These are phyloP conservation scores for Bipolaris oryzae DNA, from an alignment of 2,329 filamentous ascomycete species.

Conservation along the genomic window DNA sequence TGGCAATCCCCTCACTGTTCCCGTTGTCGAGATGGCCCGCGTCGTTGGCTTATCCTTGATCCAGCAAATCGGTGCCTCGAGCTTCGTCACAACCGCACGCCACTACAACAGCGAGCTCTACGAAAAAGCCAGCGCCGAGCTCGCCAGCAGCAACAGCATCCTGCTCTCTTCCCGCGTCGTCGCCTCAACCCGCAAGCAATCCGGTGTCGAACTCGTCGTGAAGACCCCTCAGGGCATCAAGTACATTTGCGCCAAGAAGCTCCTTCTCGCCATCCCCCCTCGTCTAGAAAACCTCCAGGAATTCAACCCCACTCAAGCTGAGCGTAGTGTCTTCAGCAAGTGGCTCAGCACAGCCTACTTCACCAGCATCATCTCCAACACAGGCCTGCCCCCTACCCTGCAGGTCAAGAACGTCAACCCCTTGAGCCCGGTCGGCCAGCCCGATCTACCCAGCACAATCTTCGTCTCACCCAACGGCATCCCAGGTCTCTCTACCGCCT, in stretches of 20 bases:
- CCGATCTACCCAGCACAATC: not conserved
- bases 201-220: slow-evolving; percentile 9
- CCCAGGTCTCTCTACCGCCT: not conserved
- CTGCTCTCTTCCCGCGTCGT: slow-evolving; percentile 16
- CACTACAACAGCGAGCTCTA: slow-evolving; percentile 12
- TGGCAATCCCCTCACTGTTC: slow-evolving; percentile 50
- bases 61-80: not conserved
- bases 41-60: slow-evolving; percentile 7
- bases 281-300: slow-evolving; percentile 41
- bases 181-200: not conserved
- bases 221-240: slow-evolving; percentile 25
- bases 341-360: slow-evolving; percentile 51
- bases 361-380: slow-evolving; percentile 47
- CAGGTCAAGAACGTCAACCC: not conserved
- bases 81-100: slow-evolving; percentile 9
- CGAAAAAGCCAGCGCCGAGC: slow-evolving; percentile 13
- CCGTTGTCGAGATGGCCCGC: slow-evolving; percentile 45
- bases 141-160: slow-evolving; percentile 11
- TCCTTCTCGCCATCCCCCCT: slow-evolving; percentile 54
- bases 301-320: slow-evolving; percentile 47
- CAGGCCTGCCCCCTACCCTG: slow-evolving; percentile 36
- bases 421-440: not conserved
- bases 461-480: not conserved
- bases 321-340: slow-evolving; percentile 48
- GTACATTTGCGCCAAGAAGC: slow-evolving; percentile 48